Percentiles rank a stretch among this genome's conserved stretches.
Evolutionary conservation across 106 monocot genomes (phyloP).

Genomic region (Acanthochlamys bracteata): DNA sequence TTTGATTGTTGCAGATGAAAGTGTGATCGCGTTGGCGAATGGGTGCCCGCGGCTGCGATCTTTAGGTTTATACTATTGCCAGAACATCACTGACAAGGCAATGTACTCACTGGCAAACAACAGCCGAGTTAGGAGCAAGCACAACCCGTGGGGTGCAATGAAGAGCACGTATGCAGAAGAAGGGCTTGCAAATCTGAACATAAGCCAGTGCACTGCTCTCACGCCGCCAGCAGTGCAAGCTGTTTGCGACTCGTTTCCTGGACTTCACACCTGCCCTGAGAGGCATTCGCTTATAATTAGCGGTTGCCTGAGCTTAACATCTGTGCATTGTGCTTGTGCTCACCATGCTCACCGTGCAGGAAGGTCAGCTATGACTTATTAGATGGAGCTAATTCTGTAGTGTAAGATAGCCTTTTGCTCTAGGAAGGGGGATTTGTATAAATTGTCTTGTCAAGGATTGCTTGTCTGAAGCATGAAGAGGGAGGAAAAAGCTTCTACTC

Average conservation of each 20-base stretch:
- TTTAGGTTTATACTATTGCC: slow-evolving; percentile 84
- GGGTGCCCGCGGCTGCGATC: slow-evolving; percentile 60
- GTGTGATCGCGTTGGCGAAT: slow-evolving; percentile 79
- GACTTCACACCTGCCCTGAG: slow-evolving; percentile 76
- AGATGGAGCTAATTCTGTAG: too few species aligned
- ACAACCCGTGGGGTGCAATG: slow-evolving; percentile 7
- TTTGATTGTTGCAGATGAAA: slow-evolving; percentile 55
- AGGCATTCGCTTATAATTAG: slow-evolving; percentile 86
- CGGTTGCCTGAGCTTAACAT: slow-evolving; percentile 88
- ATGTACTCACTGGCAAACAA: slow-evolving; percentile 83
- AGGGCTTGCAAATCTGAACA: slow-evolving; percentile 78
- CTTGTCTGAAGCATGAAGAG: too few species aligned
- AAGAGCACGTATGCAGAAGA: slow-evolving; percentile 17
- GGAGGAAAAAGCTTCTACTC: too few species aligned
- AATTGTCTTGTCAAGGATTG: too few species aligned
- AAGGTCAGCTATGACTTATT: slow-evolving; percentile 10
- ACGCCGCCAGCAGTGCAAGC: slow-evolving; percentile 91
- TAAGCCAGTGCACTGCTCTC: slow-evolving; percentile 96
- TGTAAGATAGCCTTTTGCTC: too few species aligned
- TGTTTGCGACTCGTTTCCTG: slow-evolving; percentile 82
- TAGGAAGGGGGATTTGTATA: too few species aligned
- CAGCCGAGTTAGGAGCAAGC: slow-evolving; percentile 37
- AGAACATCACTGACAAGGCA: slow-evolving; percentile 89
- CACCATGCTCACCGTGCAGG: slow-evolving; percentile 36
- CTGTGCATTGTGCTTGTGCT: slow-evolving; percentile 80